Base-by-base conservation (phyloP, 139 green algal genomes). In the Desmodesmus armatus region DNA sequence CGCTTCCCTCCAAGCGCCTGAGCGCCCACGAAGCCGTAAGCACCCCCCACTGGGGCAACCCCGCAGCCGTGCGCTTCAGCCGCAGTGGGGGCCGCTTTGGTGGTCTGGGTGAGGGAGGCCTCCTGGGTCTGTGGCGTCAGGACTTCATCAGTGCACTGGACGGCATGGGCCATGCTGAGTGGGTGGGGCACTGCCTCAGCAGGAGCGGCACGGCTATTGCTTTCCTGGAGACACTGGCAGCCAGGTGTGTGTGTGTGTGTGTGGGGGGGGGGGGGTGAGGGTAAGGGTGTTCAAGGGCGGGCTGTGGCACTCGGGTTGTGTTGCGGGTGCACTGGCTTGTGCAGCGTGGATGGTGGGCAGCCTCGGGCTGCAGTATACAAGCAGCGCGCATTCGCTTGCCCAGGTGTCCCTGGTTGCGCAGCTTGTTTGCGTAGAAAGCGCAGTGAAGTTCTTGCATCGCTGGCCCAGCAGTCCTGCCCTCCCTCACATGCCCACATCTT, bases 111-210 rank as follows among this genome's bases (percentile, higher is more conserved):
- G 89, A 95, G 70, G 94, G 95, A 5, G 95, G 95, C 0, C 78
- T 96, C 66, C 92, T 96, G 15, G 93, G 93, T 11, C 83, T 91
- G 43, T 98, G 95, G 95, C 87, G 94, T 2, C 80, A 95, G 69
- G 93, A 96, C 41, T 89, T 84, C 2, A 49, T 88, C 49, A 86
- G 84, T 19, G 89, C 91, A 15, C 78, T 82, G 3, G 92, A 90
- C 40, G 90, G 92, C 39, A 79, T 94, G 33, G 91, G 87, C 3
- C 93, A 94, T 35, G 90, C 94, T 17, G 94, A 98, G 78, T 97
- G 95, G 94, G 89, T 89, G 82, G 86, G 69, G 49, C 88, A 94
- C 87, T 92, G 86, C 25, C 33, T 96, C 33, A 75, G 60, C 31
- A 90, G 88, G 60, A 80, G 86, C 13, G 94, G 93, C 25, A 78